These are phyloP conservation scores for Aspergillus steynii DNA, from an alignment of 495 filamentous ascomycete species.

Conservation along the genomic window DNA sequence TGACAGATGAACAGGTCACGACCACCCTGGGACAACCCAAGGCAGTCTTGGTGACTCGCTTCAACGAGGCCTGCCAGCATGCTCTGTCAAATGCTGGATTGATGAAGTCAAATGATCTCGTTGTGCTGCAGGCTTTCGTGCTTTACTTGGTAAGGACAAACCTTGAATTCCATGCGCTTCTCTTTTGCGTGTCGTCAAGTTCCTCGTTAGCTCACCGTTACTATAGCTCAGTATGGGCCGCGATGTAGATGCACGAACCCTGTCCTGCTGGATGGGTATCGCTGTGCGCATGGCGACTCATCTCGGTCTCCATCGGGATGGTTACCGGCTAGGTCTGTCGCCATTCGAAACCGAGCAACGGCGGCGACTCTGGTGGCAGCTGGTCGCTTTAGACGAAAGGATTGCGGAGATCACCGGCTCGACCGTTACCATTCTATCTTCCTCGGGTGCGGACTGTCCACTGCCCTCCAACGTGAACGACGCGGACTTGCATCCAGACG, in stretches of 20 bases:
- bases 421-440: conserved; percentile 56
- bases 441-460: conserved; percentile 26
- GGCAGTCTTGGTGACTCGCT: conserved; percentile 50
- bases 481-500: conserved; percentile 31
- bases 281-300: conserved; percentile 69
- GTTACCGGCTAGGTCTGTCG: conserved; percentile 56
- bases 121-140: conserved; percentile 68
- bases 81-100: conserved; percentile 67
- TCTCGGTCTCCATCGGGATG: conserved; percentile 54
- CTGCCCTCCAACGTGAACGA: conserved; percentile 43
- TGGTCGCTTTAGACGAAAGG: conserved; percentile 64
- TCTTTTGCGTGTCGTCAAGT: background rate
- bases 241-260: conserved; percentile 54
- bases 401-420: conserved; percentile 65
- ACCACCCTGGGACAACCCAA: conserved; percentile 14
- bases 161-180: background rate
- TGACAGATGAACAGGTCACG: conserved; percentile 38
- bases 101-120: conserved; percentile 62
- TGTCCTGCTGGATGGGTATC: conserved; percentile 60
- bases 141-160: conserved; percentile 52
- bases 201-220: background rate
- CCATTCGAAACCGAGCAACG: conserved; percentile 71
- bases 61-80: conserved; percentile 69
- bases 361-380: conserved; percentile 71
- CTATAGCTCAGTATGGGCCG: conserved; percentile 42